A percentile compares a stretch with the other conserved stretches of the same genome.
Conservation (phyloP, 768 basidiomycete genomes). For the Saitozyma sp. region DNA sequence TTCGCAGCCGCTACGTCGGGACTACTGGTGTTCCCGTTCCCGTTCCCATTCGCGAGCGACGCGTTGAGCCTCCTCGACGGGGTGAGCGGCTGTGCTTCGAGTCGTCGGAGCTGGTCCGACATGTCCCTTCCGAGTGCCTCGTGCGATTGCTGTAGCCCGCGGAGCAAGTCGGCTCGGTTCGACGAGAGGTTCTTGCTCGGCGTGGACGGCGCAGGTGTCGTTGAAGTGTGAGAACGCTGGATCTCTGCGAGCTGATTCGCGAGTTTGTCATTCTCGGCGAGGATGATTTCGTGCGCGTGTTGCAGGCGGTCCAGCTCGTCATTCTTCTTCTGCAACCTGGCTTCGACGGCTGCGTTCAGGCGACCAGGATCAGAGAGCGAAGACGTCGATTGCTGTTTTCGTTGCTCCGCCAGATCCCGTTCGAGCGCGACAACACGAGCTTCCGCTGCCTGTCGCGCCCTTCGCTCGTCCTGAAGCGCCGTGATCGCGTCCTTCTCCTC, state of each 20-base stretch:
- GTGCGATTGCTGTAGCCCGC: conserved; percentile 42
- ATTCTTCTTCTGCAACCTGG: background rate
- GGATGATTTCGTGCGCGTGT: conserved; percentile 1
- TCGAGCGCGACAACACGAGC: conserved; percentile 47
- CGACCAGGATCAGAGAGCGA: conserved; percentile 5
- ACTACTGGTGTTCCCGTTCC: conserved; percentile 52
- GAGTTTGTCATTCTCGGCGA: conserved; percentile 26
- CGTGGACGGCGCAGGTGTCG: conserved; percentile 4
- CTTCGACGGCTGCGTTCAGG: background rate
- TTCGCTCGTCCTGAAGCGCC: conserved; percentile 68
- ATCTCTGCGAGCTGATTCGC: conserved; percentile 29
- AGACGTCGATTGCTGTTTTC: conserved; percentile 31
- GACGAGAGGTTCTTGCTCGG: conserved; percentile 1
- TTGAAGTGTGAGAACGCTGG: conserved; percentile 14
- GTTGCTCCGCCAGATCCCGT: conserved; percentile 55
- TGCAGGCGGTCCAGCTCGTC: conserved; percentile 9
- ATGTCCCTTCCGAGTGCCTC: conserved; percentile 42
- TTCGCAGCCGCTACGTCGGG: conserved; percentile 61
- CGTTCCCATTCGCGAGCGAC: conserved; percentile 65
- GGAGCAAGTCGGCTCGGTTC: conserved; percentile 37
- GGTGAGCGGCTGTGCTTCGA: conserved; percentile 33
- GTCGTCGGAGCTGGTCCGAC: conserved; percentile 41
- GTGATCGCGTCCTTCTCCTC: conserved; percentile 68
- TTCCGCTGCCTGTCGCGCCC: conserved; percentile 63
- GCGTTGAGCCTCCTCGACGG: conserved; percentile 52